Evolutionary conservation across 805 yeast species (phyloP).

Genomic region (Monosporozyma unispora): DNA sequence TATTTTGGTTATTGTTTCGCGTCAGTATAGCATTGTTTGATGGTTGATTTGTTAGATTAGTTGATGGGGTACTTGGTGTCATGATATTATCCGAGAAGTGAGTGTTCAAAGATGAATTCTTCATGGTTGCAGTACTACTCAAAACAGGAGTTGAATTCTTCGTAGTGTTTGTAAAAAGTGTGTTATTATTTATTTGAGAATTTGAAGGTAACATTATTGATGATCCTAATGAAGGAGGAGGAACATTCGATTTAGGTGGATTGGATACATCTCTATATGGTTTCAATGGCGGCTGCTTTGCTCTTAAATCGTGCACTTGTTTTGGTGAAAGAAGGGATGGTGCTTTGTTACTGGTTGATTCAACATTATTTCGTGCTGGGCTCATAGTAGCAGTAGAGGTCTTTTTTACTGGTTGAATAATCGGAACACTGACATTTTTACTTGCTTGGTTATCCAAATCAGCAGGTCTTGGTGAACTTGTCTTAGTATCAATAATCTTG

Average conservation of each 20-base stretch:
- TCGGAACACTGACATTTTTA: slow-evolving; percentile 16
- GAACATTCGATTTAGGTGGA: background rate
- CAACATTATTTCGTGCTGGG: background rate
- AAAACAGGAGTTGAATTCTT: background rate
- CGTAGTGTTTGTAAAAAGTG: background rate
- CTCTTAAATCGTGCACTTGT: background rate
- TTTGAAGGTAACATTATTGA: background rate
- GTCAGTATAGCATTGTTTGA: background rate
- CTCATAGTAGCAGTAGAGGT: background rate
- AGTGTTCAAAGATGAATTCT: background rate
- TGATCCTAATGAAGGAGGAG: background rate
- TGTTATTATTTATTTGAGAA: background rate
- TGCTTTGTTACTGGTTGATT: background rate
- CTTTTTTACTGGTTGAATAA: slow-evolving; percentile 21
- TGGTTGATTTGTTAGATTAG: background rate
- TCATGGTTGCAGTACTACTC: background rate
- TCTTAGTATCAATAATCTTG: slow-evolving; percentile 15
- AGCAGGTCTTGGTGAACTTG: slow-evolving; percentile 3
- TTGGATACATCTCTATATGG: background rate
- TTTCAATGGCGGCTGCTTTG: background rate
- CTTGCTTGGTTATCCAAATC: slow-evolving; percentile 22
- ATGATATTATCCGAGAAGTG: background rate
- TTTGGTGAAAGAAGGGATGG: slow-evolving; percentile 1
- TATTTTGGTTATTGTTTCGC: background rate
- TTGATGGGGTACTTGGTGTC: background rate